phyloP scores from a whole-genome alignment of 2,329 filamentous ascomycete species.

The Shiraia bambusicola region DNA sequence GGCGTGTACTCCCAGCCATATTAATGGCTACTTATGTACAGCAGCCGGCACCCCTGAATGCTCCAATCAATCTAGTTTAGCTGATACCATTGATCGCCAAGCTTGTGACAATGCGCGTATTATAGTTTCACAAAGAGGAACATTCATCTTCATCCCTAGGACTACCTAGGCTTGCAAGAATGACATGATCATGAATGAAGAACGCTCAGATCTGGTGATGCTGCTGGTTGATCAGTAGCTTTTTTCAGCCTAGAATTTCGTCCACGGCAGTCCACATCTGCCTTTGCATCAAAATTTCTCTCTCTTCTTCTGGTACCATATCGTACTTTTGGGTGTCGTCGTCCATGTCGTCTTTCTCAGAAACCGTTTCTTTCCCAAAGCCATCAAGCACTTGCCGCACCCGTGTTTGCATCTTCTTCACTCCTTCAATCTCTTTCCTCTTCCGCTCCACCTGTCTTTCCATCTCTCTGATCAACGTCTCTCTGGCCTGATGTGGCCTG shows the following conservation, averaged over 20 bases:
- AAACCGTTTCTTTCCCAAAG: slow-evolving; percentile 48
- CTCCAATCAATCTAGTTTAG: too few relatives aligned
- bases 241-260: slow-evolving; percentile 31
- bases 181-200: neutral
- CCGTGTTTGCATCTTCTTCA: slow-evolving; percentile 68
- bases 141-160: too few relatives aligned
- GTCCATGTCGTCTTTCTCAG: slow-evolving; percentile 9
- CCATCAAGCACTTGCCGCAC: slow-evolving; percentile 73
- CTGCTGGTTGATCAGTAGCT: neutral
- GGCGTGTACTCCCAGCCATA: too few relatives aligned
- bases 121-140: neutral
- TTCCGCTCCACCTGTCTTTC: slow-evolving; percentile 76
- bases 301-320: slow-evolving; percentile 13
- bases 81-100: too few relatives aligned
- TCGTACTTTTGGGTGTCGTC: slow-evolving; percentile 16
- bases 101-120: too few relatives aligned
- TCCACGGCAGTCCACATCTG: slow-evolving; percentile 42
- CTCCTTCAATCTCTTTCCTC: slow-evolving; percentile 69
- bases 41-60: too few relatives aligned
- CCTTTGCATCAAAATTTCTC: slow-evolving; percentile 30
- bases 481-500: slow-evolving; percentile 85
- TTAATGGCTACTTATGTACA: too few relatives aligned
- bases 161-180: too few relatives aligned
- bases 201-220: neutral
- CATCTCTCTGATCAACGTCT: slow-evolving; percentile 85